These are phyloP conservation scores for Chrysanthemum lavandulifolium DNA, from an alignment of 129 eudicot species.

Conservation along the genomic window DNA sequence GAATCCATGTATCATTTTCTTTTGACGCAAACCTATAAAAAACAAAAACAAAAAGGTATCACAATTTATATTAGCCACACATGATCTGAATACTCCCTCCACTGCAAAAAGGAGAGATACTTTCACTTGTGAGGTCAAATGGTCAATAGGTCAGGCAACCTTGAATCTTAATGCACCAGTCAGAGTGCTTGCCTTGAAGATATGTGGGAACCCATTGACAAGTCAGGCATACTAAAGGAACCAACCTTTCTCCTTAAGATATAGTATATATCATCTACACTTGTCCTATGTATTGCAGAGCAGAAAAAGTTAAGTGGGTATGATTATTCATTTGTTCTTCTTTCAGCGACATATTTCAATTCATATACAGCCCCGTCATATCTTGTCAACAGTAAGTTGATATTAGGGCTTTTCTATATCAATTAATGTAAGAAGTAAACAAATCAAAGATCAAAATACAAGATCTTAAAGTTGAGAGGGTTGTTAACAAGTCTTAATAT, in stretches of 20 bases:
- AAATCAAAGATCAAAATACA: not conserved
- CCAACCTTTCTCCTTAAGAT: not conserved
- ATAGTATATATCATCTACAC: not conserved
- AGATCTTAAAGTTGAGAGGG: not conserved
- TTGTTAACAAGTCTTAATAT: not conserved
- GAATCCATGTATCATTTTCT: slow-evolving; percentile 93
- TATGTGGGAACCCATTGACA: not conserved
- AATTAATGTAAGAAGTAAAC: not conserved
- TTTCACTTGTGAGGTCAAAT: not conserved
- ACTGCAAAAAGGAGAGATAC: not conserved
- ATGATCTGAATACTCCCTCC: not conserved
- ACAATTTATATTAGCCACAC: slow-evolving; percentile 1
- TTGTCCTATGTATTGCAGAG: not conserved
- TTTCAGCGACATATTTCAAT: not conserved
- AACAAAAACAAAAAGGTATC: not conserved
- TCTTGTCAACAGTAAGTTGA: slow-evolving; percentile 1
- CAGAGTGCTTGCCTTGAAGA: not conserved
- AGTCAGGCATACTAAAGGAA: not conserved
- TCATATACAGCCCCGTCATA: not conserved
- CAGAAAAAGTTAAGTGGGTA: not conserved
- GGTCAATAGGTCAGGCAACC: not conserved
- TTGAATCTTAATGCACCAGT: not conserved
- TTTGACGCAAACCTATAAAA: slow-evolving; percentile 79
- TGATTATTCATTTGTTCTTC: not conserved
- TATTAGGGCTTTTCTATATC: not conserved